phyloP scores from a whole-genome alignment of 2,329 filamentous ascomycete genomes.

The Apiospora kogelbergensis region DNA sequence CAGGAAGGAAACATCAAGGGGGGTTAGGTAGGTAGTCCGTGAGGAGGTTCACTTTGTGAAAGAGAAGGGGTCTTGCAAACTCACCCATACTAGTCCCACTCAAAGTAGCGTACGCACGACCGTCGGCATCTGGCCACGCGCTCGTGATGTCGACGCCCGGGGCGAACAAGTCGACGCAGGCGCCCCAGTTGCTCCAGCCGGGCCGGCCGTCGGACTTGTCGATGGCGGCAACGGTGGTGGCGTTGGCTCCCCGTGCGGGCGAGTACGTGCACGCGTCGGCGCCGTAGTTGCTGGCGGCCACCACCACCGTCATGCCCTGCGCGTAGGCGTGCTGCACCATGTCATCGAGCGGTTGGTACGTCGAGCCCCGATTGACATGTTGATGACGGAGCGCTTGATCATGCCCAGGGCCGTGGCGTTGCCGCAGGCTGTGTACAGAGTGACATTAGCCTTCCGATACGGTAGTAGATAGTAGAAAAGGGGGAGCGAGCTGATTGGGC shows the following conservation, averaged over 20 bases:
- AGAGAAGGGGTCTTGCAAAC: neutral
- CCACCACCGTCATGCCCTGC: constrained; percentile 26
- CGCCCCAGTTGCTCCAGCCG: constrained; percentile 26
- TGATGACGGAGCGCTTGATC: constrained; percentile 26
- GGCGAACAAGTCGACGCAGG: constrained; percentile 25
- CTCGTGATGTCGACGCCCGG: constrained; percentile 26
- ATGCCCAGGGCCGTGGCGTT: constrained; percentile 22
- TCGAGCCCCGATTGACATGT: constrained; percentile 27
- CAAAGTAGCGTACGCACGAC: constrained; percentile 16
- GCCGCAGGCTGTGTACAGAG: constrained; percentile 20
- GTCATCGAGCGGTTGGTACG: constrained; percentile 21
- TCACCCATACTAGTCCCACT: constrained; percentile 28
- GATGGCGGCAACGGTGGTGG: constrained; percentile 27
- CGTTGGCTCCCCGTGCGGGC: constrained; percentile 23
- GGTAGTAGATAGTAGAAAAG: neutral
- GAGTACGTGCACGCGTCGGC: constrained; percentile 23
- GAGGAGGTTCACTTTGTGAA: neutral
- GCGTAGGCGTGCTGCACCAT: constrained; percentile 19
- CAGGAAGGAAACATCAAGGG: neutral
- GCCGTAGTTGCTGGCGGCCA: constrained; percentile 27
- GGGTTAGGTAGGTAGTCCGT: neutral
- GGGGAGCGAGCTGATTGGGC: neutral
- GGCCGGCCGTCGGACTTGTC: constrained; percentile 22
- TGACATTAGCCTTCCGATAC: neutral
- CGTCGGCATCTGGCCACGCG: constrained; percentile 21